Base-by-base conservation (phyloP, 2,329 filamentous ascomycete species). In the Exutisphaerella laricina region DNA sequence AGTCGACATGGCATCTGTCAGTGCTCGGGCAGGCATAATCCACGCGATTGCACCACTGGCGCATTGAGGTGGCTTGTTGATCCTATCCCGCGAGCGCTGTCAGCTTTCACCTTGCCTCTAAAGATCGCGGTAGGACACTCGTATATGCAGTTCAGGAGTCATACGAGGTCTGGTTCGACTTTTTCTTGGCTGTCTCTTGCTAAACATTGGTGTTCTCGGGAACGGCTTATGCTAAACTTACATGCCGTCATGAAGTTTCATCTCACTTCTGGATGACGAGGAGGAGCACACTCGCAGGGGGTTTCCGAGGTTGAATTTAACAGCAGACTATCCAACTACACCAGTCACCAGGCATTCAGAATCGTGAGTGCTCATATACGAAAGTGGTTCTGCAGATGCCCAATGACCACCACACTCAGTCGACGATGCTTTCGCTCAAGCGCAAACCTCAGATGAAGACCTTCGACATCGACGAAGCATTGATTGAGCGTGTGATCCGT, bases 401-500 rank as follows among this genome's bases (percentile, higher is more conserved):
- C 12, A 25, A 13, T 12, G 4, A 13, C 22, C 20, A 18, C 33
- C 25, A 9, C 10, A 14, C 12, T 26, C 17, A 46, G 44, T 39
- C 32, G n/a, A 36, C 38, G 28, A 26, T 35, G 23, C 23, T 44
- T 17, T 36, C 35, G 7, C 36, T 49, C 5, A 51, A 49, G 14
- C 40, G 39, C 17, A 44, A 51, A 10, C 22, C 28, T 22, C 45
- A 41, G 12, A 25, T 44, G 10, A 43, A 41, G n/a, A 40, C 53
- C 5, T 39, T 57, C 30, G 53, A 56, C 28, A 45, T 58, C 16
- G 44, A 48, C 16, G 53, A 57, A 12, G 43, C 51, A 8, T 44
- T 51, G 4, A 34, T 58, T 6, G 51, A 59, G 34, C 36, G 44
- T 6, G 48, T 58, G 12, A 50, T 57, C 44, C 53, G 17, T 39